phyloP scores from a whole-genome alignment of 805 yeast species.

The Cyberlindnera mycetangii region DNA sequence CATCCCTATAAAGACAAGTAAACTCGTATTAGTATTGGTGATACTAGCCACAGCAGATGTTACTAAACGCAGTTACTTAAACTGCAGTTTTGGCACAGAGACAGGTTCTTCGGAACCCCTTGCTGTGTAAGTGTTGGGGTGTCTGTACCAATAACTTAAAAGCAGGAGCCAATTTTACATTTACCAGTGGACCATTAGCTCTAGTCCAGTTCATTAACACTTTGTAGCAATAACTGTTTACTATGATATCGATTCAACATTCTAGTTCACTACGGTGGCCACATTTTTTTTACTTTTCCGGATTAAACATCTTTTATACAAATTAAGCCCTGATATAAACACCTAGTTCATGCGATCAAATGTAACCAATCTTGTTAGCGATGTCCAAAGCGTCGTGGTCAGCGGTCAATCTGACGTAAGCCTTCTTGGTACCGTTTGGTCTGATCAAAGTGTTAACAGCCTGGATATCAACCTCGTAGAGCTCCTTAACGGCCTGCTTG shows the following conservation, averaged over 20 bases:
- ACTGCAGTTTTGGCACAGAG: no score
- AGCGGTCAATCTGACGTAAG: slow-evolving; percentile 97
- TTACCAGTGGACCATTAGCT: no score
- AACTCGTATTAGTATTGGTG: no score
- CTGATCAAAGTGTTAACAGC: slow-evolving; percentile 95
- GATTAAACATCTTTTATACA: slow-evolving; percentile 23
- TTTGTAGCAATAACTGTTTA: no score
- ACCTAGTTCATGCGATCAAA: slow-evolving; percentile 46
- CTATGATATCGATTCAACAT: not conserved
- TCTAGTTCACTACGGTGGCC: not conserved
- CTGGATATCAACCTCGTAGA: slow-evolving; percentile 92
- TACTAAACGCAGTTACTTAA: no score
- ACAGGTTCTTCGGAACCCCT: no score
- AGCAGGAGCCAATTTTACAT: no score
- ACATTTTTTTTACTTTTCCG: slow-evolving; percentile 10
- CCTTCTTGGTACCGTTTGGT: slow-evolving; percentile 99
- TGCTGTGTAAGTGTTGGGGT: no score
- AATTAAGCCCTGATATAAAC: slow-evolving; percentile 14
- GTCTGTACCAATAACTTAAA: no score
- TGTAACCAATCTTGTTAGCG: slow-evolving; percentile 99
- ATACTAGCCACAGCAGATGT: no score
- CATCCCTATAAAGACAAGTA: no score
- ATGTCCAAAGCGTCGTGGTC: slow-evolving; percentile 99
- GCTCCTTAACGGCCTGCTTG: slow-evolving; percentile 96
- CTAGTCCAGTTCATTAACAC: no score